Percentiles rank a stretch among this genome's conserved stretches.
Evolutionary conservation across 805 yeast genomes (phyloP).

Genomic region (Kuraishia cidri): DNA sequence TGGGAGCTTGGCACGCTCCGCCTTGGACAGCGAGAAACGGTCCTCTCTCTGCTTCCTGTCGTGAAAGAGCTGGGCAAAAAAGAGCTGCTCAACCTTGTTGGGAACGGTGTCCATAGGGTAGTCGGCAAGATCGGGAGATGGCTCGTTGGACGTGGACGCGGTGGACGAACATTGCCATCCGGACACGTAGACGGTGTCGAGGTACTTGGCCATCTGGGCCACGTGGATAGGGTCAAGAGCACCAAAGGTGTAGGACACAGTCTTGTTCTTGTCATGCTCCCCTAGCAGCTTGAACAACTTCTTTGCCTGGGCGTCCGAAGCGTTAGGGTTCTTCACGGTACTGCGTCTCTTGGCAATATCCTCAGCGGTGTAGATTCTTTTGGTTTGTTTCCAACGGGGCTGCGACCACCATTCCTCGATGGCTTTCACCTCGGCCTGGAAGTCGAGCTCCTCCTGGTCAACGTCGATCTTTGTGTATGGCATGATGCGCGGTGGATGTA

Average conservation of each 20-base stretch:
- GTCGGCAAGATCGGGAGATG: constrained; percentile 97
- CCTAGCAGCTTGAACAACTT: constrained; percentile 64
- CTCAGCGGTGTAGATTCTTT: constrained; percentile 80
- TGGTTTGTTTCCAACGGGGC: constrained; percentile 86
- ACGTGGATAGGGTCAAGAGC: constrained; percentile 95
- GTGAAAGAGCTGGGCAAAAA: constrained; percentile 95
- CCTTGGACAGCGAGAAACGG: constrained; percentile 51
- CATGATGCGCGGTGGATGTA: constrained; percentile 12
- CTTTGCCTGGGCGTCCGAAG: constrained; percentile 73
- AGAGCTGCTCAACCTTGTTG: constrained; percentile 93
- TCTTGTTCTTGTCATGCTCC: constrained; percentile 64
- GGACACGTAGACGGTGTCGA: constrained; percentile 87
- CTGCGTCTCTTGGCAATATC: constrained; percentile 90
- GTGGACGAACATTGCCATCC: constrained; percentile 99
- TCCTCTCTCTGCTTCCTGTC: constrained; percentile 94
- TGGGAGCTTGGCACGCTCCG: constrained; percentile 60
- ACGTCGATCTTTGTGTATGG: constrained; percentile 52
- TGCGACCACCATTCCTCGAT: constrained; percentile 87
- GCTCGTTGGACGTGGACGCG: constrained; percentile 95
- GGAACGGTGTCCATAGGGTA: constrained; percentile 99
- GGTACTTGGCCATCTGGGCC: constrained; percentile 92
- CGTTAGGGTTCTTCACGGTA: constrained; percentile 61
- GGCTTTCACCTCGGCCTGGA: constrained; percentile 60
- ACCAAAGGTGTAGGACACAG: constrained; percentile 87
- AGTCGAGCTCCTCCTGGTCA: constrained; percentile 53